phyloP scores from a whole-genome alignment of 306 rosid genomes.

The Aeschynomene evenia region DNA sequence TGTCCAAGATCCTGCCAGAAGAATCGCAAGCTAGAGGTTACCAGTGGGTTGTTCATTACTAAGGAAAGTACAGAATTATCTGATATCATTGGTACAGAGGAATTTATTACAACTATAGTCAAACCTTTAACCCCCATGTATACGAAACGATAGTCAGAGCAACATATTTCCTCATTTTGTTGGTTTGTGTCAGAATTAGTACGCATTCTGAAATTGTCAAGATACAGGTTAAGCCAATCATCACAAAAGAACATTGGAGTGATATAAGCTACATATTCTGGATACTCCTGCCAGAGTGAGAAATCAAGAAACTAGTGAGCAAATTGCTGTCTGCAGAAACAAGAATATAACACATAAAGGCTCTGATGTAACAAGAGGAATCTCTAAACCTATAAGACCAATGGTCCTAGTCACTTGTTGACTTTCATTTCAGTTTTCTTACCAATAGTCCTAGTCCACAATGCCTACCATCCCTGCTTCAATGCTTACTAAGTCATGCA shows the following conservation, averaged over 20 bases:
- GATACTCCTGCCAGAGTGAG: constrained; percentile 69
- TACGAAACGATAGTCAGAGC: constrained; percentile 95
- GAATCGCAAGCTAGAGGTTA: constrained; percentile 34
- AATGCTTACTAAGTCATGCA: not conserved
- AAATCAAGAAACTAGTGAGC: constrained; percentile 31
- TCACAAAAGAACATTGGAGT: constrained; percentile 79
- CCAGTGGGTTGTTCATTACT: constrained; percentile 13
- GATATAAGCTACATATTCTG: constrained; percentile 68
- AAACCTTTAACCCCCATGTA: constrained; percentile 91
- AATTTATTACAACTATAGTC: constrained; percentile 17
- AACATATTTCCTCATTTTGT: constrained; percentile 61
- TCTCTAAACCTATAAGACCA: not conserved
- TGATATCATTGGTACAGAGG: not conserved
- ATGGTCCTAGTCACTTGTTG: not conserved
- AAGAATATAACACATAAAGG: constrained; percentile 15
- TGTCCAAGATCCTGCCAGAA: constrained; percentile 87
- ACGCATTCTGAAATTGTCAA: constrained; percentile 73
- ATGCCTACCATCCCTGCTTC: not conserved
- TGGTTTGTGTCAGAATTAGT: constrained; percentile 52
- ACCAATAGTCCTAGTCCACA: not conserved
- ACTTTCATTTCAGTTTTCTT: constrained; percentile 15
- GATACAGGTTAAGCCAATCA: constrained; percentile 94
- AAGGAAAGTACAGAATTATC: constrained; percentile 15
- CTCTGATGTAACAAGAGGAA: not conserved
- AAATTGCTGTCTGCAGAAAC: constrained; percentile 6